Percentiles rank a stretch among this genome's conserved stretches.
Evolutionary conservation across 2,329 filamentous ascomycete species (phyloP).

Genomic region (Sarocladium brachiariae): DNA sequence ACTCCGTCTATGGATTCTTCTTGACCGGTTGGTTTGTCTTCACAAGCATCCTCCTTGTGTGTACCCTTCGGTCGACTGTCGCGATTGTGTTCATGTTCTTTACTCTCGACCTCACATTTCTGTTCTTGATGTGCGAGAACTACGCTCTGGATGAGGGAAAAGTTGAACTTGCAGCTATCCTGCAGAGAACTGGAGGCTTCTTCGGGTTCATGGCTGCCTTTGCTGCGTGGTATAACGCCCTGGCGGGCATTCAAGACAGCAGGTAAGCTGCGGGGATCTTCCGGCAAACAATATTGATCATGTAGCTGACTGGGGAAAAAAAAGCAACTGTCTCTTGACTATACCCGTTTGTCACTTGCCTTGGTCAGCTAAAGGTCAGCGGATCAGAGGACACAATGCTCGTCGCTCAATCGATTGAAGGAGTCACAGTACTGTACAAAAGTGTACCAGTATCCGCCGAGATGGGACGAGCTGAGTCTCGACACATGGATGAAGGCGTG

Average conservation of each 20-base stretch:
- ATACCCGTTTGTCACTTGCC: slow-evolving; percentile 92
- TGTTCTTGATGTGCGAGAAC: slow-evolving; percentile 62
- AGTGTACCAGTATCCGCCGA: too few species aligned
- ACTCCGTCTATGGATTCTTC: slow-evolving; percentile 65
- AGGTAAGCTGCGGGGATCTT: slow-evolving; percentile 37
- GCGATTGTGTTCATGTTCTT: slow-evolving; percentile 76
- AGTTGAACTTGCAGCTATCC: slow-evolving; percentile 32
- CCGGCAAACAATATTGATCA: background rate
- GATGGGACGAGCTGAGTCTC: too few species aligned
- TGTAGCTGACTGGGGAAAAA: background rate
- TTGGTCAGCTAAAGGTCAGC: slow-evolving; percentile 74
- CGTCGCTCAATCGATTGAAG: background rate
- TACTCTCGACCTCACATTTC: slow-evolving; percentile 67
- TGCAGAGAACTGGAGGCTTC: slow-evolving; percentile 66
- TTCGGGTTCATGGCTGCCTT: slow-evolving; percentile 80
- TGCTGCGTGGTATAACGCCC: slow-evolving; percentile 79
- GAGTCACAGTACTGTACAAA: too few species aligned
- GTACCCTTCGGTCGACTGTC: slow-evolving; percentile 69
- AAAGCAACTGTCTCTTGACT: slow-evolving; percentile 80
- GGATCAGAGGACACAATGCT: slow-evolving; percentile 41
- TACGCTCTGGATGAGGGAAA: slow-evolving; percentile 48
- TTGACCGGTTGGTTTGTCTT: slow-evolving; percentile 80
- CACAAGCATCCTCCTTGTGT: slow-evolving; percentile 65
- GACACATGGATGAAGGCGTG: too few species aligned
- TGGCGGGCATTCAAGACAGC: slow-evolving; percentile 72